Conservation (phyloP, 2,329 filamentous ascomycete genomes). For the Neurospora sp. region DNA sequence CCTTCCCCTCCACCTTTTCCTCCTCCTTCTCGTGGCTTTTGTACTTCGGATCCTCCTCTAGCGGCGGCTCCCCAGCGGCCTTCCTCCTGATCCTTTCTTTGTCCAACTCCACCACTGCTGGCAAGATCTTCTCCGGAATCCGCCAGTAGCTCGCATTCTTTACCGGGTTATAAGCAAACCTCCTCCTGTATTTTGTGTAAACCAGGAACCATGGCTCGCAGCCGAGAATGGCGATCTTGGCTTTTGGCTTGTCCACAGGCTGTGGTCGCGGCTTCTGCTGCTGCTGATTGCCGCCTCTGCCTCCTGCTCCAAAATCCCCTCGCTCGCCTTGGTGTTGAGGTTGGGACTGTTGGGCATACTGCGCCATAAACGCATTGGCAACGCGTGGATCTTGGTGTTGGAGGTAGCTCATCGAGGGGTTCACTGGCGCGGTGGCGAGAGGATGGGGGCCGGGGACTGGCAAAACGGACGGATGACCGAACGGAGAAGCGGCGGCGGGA, state of each 20-base stretch:
- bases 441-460: slow-evolving; percentile 6
- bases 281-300: slow-evolving; percentile 44
- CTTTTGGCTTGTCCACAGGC: slow-evolving; percentile 70
- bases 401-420: slow-evolving; percentile 25
- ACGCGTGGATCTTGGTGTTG: slow-evolving; percentile 42
- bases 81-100: slow-evolving; percentile 58
- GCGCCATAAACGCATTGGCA: slow-evolving; percentile 52
- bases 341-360: slow-evolving; percentile 26
- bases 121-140: slow-evolving; percentile 79
- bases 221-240: slow-evolving; percentile 68
- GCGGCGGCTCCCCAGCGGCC: slow-evolving; percentile 24
- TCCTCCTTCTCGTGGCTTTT: slow-evolving; percentile 21
- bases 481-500: slow-evolving; percentile 12
- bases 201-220: slow-evolving; percentile 84
- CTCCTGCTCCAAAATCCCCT: slow-evolving; percentile 34
- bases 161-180: slow-evolving; percentile 81
- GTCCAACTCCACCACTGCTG: slow-evolving; percentile 64
- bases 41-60: neutral
- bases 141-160: slow-evolving; percentile 93
- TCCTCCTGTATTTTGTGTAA: slow-evolving; percentile 79
- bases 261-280: slow-evolving; percentile 48
- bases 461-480: slow-evolving; percentile 15
- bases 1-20: slow-evolving; percentile 24
- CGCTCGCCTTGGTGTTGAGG: slow-evolving; percentile 22
- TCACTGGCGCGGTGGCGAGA: neutral